Base-by-base conservation (phyloP, 2,329 filamentous ascomycete genomes). In the Hawksworthiomyces lignivorus region DNA sequence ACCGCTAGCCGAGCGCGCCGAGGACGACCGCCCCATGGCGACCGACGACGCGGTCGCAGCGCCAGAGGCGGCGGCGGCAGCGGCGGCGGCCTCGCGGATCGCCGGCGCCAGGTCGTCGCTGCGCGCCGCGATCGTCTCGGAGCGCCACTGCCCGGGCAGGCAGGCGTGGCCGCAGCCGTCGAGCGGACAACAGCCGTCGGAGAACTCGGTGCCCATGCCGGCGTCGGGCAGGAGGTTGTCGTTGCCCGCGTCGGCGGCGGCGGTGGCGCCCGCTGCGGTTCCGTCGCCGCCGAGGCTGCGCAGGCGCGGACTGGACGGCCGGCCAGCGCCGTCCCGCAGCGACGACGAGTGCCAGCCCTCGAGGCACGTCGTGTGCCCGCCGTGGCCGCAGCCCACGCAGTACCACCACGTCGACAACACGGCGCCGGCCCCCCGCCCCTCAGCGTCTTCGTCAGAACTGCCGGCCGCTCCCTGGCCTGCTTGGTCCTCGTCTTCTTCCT, bases 131-230 rank as follows among this genome's bases (percentile, higher is more conserved):
- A 55, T 60, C 1, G 55, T 64, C 50, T 76, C 72, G 7, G 69
- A 62, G 5, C 73, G 67, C 60, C 75, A 79, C 27, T 62, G 62
- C 0, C 75, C 74, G 0, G 76, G 75, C 0, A 82, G 64, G 47
- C 78, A 82, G 21, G 74, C 73, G 51, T 82, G 78, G 4, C 77
- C 72, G 53, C 78, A 82, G 0, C 78, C 77, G 47, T 81, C 76
- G n/a, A 79, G 59, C 2, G 78, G 77, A 48, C 78, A 82, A 56
- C 71, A 79, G 0, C 78, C 78, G 36, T 71, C 74, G 24, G 70
- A 66, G 8, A 62, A 59, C 15, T 63, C 62, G 10, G 29, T 55
- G 2, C 54, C 56, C 34, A 53, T 47, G 10, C 54, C 47, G 36
- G 58, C 54, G 15, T 50, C 46, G 18, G 43, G 41, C 11, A 35